Evolutionary conservation across 352 stramenopile genomes (phyloP).

Genomic region (Pythium folliculosum): DNA sequence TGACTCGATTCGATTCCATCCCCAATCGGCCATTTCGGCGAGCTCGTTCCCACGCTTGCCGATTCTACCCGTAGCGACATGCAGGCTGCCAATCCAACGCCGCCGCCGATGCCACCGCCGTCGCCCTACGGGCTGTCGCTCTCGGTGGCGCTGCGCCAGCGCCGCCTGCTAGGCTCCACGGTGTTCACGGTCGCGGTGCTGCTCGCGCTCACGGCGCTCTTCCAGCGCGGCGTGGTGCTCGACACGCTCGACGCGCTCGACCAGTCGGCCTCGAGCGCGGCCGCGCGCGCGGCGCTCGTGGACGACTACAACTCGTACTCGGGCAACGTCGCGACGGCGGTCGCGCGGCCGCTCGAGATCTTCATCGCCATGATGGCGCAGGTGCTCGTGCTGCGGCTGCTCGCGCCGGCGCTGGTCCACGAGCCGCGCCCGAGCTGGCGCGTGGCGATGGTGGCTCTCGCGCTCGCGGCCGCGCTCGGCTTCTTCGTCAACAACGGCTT

Average conservation of each 20-base stretch:
- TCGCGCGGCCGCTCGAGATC: slow-evolving; percentile 7
- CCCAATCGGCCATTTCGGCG: too few relatives aligned
- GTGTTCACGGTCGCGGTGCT: not conserved
- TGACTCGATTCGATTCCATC: too few relatives aligned
- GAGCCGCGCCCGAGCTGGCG: slow-evolving; percentile 1
- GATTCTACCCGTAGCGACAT: not conserved
- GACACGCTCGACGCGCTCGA: not conserved
- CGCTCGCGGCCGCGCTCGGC: not conserved
- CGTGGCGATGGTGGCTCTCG: not conserved
- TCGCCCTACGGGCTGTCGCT: not conserved
- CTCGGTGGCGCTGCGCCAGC: not conserved
- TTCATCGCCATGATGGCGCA: slow-evolving; percentile 5
- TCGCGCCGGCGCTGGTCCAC: not conserved
- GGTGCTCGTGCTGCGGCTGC: slow-evolving; percentile 7
- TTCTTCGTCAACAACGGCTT: slow-evolving; percentile 16
- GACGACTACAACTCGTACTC: slow-evolving; percentile 17
- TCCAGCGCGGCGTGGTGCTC: not conserved
- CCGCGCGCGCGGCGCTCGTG: not conserved
- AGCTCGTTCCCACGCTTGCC: too few relatives aligned
- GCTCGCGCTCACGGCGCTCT: not conserved
- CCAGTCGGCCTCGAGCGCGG: not conserved
- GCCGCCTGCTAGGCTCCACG: not conserved
- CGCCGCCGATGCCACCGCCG: not conserved
- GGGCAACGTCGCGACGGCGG: slow-evolving; percentile 3
- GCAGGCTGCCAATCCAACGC: not conserved